Percentiles rank a stretch among this genome's conserved stretches.
These are phyloP conservation scores for Canariomyces notabilis DNA, from an alignment of 2,329 filamentous ascomycete genomes.

Conservation along the genomic window DNA sequence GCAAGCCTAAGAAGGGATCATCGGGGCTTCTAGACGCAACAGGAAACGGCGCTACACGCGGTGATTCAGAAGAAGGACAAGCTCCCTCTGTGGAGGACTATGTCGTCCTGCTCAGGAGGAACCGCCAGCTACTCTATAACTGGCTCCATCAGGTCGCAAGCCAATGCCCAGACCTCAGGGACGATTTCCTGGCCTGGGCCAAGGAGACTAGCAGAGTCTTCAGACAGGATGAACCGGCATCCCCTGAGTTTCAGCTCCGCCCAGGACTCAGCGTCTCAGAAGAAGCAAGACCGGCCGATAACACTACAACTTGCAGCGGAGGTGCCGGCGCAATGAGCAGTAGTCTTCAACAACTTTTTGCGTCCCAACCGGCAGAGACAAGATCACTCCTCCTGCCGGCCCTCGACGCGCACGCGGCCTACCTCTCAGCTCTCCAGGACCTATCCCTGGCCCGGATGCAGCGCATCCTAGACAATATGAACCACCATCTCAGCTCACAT, in stretches of 20 bases:
- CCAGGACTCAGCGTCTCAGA: conserved; percentile 11
- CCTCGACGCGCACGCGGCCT: conserved; percentile 56
- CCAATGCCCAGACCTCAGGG: conserved; percentile 61
- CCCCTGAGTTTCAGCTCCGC: not conserved
- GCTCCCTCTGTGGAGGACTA: conserved; percentile 65
- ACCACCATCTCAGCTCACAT: too few relatives aligned
- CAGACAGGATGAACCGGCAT: conserved; percentile 24
- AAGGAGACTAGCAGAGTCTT: conserved; percentile 56
- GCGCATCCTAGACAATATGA: conserved; percentile 45
- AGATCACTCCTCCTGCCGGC: conserved; percentile 43
- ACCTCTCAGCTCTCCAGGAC: conserved; percentile 51
- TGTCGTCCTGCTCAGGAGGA: conserved; percentile 59
- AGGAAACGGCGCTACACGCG: conserved; percentile 1
- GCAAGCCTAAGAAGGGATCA: conserved; percentile 39
- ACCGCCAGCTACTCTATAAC: conserved; percentile 59
- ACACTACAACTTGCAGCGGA: conserved; percentile 27
- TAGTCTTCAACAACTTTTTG: conserved; percentile 39
- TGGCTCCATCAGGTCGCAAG: conserved; percentile 67
- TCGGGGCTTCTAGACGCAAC: not conserved
- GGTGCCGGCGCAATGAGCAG: conserved; percentile 36
- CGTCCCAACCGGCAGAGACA: conserved; percentile 42
- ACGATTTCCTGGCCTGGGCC: conserved; percentile 57
- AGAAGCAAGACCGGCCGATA: conserved; percentile 13
- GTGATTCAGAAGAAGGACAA: conserved; percentile 33
- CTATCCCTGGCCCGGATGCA: conserved; percentile 53